Conservation (phyloP, 192 early-diverging fungal species). For the Coemansia sp. region DNA sequence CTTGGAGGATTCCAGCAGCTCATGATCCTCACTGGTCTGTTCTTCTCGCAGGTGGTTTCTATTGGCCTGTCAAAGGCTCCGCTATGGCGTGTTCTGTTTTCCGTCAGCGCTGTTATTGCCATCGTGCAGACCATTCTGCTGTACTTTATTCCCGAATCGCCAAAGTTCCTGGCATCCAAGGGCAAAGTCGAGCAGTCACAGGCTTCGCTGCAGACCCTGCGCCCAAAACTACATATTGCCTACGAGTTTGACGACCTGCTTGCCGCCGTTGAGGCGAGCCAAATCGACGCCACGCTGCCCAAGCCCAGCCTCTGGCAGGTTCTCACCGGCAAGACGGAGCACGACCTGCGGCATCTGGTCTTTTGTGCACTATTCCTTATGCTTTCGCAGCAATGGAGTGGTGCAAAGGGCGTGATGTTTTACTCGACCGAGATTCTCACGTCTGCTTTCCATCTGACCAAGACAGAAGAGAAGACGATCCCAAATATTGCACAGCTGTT, state of each 20-base stretch:
- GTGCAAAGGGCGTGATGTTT: slow-evolving; percentile 88
- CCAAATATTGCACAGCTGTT: slow-evolving; percentile 67
- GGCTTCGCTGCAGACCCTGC: slow-evolving; percentile 56
- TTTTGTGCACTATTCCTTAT: slow-evolving; percentile 68
- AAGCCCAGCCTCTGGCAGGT: slow-evolving; percentile 45
- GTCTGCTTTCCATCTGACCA: slow-evolving; percentile 51
- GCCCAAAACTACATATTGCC: slow-evolving; percentile 51
- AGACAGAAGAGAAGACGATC: slow-evolving; percentile 34
- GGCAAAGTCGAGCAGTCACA: slow-evolving; percentile 58
- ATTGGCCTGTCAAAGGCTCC: slow-evolving; percentile 61
- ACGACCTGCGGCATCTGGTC: slow-evolving; percentile 64
- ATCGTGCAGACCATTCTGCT: slow-evolving; percentile 68
- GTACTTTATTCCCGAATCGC: slow-evolving; percentile 76
- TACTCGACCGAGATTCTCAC: slow-evolving; percentile 79
- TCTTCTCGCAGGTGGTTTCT: slow-evolving; percentile 70
- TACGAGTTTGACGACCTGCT: slow-evolving; percentile 64
- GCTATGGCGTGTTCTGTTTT: slow-evolving; percentile 74
- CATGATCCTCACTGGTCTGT: slow-evolving; percentile 78
- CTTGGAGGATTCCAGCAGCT: slow-evolving; percentile 85
- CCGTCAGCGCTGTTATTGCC: slow-evolving; percentile 59
- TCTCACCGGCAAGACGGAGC: slow-evolving; percentile 38
- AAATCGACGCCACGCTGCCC: slow-evolving; percentile 20
- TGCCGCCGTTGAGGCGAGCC: slow-evolving; percentile 25
- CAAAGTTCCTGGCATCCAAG: slow-evolving; percentile 64
- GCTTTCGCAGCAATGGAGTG: slow-evolving; percentile 83